phyloP scores from a whole-genome alignment of 2,329 filamentous ascomycete genomes.

The Arthrobotrys entomopaga region DNA sequence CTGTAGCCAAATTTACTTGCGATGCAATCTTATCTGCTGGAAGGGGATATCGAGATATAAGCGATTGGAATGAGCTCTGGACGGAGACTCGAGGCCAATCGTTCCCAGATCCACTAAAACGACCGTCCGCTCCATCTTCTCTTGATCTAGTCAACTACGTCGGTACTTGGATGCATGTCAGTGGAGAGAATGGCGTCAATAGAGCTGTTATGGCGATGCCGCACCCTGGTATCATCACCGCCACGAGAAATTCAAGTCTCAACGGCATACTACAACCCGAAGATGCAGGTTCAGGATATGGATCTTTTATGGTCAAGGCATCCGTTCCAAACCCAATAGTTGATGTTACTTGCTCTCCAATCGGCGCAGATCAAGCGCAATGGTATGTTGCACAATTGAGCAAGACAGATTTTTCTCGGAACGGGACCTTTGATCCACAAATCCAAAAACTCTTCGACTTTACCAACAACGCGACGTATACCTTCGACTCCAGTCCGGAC shows the following conservation, averaged over 20 bases:
- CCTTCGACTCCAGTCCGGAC: too few species aligned
- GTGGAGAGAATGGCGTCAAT: slow-evolving; percentile 66
- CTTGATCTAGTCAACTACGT: slow-evolving; percentile 40
- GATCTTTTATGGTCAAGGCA: slow-evolving; percentile 74
- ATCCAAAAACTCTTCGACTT: slow-evolving; percentile 42
- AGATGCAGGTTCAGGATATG: slow-evolving; percentile 70
- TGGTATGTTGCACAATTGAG: slow-evolving; percentile 27
- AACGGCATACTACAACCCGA: slow-evolving; percentile 78
- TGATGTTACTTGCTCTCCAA: slow-evolving; percentile 77
- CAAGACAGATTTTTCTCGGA: not conserved
- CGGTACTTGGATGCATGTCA: slow-evolving; percentile 40
- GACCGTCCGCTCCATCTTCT: slow-evolving; percentile 19
- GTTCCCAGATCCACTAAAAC: slow-evolving; percentile 22
- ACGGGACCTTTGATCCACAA: slow-evolving; percentile 12
- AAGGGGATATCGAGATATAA: slow-evolving; percentile 61
- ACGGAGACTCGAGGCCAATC: not conserved
- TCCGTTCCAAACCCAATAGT: slow-evolving; percentile 76
- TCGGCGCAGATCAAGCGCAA: slow-evolving; percentile 69
- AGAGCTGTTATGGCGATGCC: slow-evolving; percentile 82
- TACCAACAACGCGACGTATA: slow-evolving; percentile 62
- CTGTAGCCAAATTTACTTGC: slow-evolving; percentile 67
- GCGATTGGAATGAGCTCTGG: slow-evolving; percentile 43
- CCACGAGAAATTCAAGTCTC: slow-evolving; percentile 69
- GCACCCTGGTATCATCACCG: slow-evolving; percentile 73
- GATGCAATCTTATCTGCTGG: slow-evolving; percentile 76